These are phyloP conservation scores for Hanseniaspora uvarum DNA, from an alignment of 1,139 yeast species.

Conservation along the genomic window DNA sequence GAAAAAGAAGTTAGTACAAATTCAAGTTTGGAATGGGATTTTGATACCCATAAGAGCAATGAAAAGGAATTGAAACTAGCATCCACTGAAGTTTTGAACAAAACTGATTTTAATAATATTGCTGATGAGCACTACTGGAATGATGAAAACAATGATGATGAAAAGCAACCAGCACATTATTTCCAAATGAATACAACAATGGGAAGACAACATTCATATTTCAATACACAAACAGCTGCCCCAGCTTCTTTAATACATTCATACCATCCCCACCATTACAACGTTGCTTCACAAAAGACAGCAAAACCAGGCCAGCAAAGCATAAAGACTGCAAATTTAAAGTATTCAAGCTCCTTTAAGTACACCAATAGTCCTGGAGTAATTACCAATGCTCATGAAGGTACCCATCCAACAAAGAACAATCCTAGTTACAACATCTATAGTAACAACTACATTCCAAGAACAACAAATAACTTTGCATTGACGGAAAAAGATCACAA, in stretches of 20 bases:
- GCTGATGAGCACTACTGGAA: slow-evolving; percentile 33
- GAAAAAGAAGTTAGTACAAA: slow-evolving; percentile 32
- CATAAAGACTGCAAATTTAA: slow-evolving; percentile 19
- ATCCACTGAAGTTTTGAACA: slow-evolving; percentile 38
- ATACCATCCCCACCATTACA: slow-evolving; percentile 21
- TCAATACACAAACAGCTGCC: slow-evolving; percentile 25
- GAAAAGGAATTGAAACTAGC: slow-evolving; percentile 65
- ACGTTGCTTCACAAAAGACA: slow-evolving; percentile 21
- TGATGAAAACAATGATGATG: slow-evolving; percentile 32
- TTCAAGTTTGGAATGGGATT: slow-evolving; percentile 78
- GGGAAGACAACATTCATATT: slow-evolving; percentile 29
- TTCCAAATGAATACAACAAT: slow-evolving; percentile 20
- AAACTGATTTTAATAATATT: slow-evolving; percentile 32
- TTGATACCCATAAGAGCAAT: slow-evolving; percentile 62
- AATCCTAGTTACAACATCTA: background rate
- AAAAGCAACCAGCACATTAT: slow-evolving; percentile 21
- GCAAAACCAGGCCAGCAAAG: slow-evolving; percentile 19
- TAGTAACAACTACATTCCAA: slow-evolving; percentile 7
- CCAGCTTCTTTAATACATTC: slow-evolving; percentile 27
- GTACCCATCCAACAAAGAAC: background rate
- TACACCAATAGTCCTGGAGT: background rate
- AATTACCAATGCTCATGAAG: background rate
- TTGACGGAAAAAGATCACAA: background rate
- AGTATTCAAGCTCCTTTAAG: slow-evolving; percentile 7
- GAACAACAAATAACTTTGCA: background rate